A percentile compares a stretch with the other conserved stretches of the same genome.
Evolutionary conservation across 1,139 yeast genomes (phyloP).

Genomic region (Ashbya aceris): DNA sequence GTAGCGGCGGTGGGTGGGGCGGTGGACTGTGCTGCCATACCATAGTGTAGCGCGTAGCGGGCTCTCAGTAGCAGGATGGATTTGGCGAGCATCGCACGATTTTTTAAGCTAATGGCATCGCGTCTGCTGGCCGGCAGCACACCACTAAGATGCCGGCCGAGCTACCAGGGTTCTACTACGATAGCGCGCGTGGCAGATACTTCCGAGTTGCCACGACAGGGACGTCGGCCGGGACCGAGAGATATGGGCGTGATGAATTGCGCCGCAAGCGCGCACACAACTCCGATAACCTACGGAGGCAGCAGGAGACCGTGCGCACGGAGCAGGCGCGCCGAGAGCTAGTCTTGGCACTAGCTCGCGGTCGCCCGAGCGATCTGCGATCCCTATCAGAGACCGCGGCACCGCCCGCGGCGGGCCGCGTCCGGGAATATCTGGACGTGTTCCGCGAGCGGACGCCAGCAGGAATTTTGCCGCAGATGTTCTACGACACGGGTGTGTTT

Average conservation of each 20-base stretch:
- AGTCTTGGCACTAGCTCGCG: not conserved
- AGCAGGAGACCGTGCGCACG: not conserved
- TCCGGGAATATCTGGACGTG: no score
- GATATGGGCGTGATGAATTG: constrained; percentile 9
- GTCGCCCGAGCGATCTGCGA: no score
- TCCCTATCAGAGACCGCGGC: no score
- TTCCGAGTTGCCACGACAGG: constrained; percentile 32
- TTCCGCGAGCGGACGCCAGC: no score
- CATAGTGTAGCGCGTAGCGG: not conserved
- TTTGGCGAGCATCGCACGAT: not conserved
- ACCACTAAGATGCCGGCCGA: constrained; percentile 5
- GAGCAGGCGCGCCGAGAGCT: not conserved
- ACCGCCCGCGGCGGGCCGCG: no score
- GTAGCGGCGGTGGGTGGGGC: not conserved
- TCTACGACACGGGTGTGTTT: no score
- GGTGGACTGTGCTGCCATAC: not conserved
- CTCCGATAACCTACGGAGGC: no score
- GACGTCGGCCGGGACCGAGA: constrained; percentile 3
- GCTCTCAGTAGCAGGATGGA: no score
- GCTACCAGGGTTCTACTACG: constrained; percentile 44
- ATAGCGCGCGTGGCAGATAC: constrained; percentile 35
- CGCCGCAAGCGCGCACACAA: not conserved
- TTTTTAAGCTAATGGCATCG: not conserved
- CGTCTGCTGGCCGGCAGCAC: no score
- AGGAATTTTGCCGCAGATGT: no score